Evolutionary conservation across 139 green algal genomes (phyloP).

Genomic region (Diplosphaera chodatii): DNA sequence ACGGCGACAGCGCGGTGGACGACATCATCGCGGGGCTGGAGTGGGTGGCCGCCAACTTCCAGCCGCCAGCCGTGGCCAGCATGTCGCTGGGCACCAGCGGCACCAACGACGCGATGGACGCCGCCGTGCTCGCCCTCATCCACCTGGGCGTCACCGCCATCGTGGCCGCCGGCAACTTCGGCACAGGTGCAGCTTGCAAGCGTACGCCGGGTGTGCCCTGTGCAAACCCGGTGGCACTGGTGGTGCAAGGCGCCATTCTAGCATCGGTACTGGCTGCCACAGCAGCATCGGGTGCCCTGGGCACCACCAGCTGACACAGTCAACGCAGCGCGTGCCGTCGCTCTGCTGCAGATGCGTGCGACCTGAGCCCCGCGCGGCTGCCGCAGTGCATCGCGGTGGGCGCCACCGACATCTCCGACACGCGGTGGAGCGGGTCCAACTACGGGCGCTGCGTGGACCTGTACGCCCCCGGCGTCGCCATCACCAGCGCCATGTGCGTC

Average conservation of each 20-base stretch:
- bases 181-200: too few species aligned
- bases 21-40: constrained; percentile 51
- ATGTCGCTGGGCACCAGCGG: constrained; percentile 45
- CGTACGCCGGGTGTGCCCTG: too few species aligned
- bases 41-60: constrained; percentile 51
- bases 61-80: constrained; percentile 48
- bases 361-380: constrained; percentile 21
- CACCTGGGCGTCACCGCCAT: constrained; percentile 37
- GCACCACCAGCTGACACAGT: too few species aligned
- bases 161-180: constrained; percentile 44
- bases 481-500: constrained; percentile 32
- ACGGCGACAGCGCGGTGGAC: constrained; percentile 39
- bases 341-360: constrained; percentile 23
- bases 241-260: too few species aligned
- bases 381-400: constrained; percentile 23
- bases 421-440: constrained; percentile 41
- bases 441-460: constrained; percentile 60
- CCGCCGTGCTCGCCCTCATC: constrained; percentile 40
- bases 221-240: too few species aligned
- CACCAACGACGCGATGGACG: constrained; percentile 35
- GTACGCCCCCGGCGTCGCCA: constrained; percentile 46
- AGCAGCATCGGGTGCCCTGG: too few species aligned
- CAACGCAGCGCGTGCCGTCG: too few species aligned
- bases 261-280: too few species aligned
- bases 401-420: constrained; percentile 23